Base-by-base conservation (phyloP, 2,329 filamentous ascomycete genomes). In the Talaromyces marneffei region DNA sequence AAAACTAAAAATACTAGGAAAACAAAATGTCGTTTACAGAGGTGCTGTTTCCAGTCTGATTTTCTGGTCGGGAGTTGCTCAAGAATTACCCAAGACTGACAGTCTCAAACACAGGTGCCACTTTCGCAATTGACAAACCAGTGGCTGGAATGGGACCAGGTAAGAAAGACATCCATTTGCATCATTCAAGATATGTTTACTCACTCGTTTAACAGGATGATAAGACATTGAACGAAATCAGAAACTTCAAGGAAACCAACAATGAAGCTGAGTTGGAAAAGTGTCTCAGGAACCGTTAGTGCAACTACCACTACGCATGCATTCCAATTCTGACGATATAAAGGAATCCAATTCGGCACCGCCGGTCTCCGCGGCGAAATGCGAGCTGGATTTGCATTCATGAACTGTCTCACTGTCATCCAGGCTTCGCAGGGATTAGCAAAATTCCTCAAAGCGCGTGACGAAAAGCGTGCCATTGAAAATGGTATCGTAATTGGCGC, bases 351-450 rank as follows among this genome's bases (percentile, higher is more conserved):
- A 48, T 87, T 87, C 65, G 85, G 85, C 25, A 87, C 84, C 5
- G 83, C 84, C 40, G 85, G 85, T 44, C 76, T 88, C 8, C 79
- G 85, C 50, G 84, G 83, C n/a, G 79, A 80, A 39, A 88, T 88
- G 85, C 81, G 85, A 66, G 85, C 85, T 48, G 85, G 85, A 4
- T 87, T 87, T 70, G 79, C 85, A 2, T 82, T 79, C 65, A 83
- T 85, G 78, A 85, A 85, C 70, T 79, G 77, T 16, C 71, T 85
- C 59, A 85, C 82, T 0, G 80, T 85, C 62, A 84, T 85, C 60
- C 82, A 87, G 73, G 83, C 85, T 42, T 86, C 85, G 0, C 85
- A 87, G 70, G 85, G 85, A n/a, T 75, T 87, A 31, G 85, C 85
- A 48, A 81, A 81, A 64, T 87, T 86, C 67, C 74, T 87, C 27